Percentiles rank a stretch among this genome's conserved stretches.
Conservation (phyloP, 2,329 filamentous ascomycete genomes). For the Fusarium veterinarium region DNA sequence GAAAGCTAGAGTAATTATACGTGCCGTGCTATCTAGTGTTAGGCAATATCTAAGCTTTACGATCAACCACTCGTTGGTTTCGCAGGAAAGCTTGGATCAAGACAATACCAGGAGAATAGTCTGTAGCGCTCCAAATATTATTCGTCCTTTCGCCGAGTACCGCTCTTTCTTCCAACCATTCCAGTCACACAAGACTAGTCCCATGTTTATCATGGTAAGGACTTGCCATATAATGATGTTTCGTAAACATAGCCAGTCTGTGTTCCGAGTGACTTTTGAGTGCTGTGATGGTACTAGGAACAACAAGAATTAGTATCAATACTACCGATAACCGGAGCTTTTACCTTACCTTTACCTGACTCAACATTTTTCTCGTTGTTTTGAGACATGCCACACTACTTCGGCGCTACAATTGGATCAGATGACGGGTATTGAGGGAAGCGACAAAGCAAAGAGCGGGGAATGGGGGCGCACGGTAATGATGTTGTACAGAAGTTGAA, state of each 20-base stretch:
- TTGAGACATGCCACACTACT: background rate
- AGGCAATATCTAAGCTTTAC: background rate
- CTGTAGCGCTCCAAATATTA: background rate
- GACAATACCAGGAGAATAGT: background rate
- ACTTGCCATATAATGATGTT: background rate
- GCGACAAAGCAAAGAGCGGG: background rate
- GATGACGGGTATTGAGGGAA: background rate
- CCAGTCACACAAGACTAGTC: no score
- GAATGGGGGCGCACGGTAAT: background rate
- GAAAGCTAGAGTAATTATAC: background rate
- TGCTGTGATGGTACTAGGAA: background rate
- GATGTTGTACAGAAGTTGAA: rapidly evolving
- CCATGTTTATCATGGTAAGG: background rate
- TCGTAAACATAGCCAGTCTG: background rate
- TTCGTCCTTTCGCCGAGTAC: no score
- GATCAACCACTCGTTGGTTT: background rate
- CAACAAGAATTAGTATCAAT: no score
- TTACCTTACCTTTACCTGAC: no score
- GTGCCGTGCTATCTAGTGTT: rapidly evolving
- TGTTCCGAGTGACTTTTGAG: background rate
- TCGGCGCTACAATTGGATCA: rapidly evolving
- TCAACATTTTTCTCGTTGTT: background rate
- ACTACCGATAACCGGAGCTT: no score
- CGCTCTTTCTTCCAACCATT: no score
- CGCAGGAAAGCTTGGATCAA: no score